Percentiles rank a stretch among this genome's conserved stretches.
Evolutionary conservation across 1,284 basidiomycete genomes (phyloP).

Genomic region (Grifola frondosa): DNA sequence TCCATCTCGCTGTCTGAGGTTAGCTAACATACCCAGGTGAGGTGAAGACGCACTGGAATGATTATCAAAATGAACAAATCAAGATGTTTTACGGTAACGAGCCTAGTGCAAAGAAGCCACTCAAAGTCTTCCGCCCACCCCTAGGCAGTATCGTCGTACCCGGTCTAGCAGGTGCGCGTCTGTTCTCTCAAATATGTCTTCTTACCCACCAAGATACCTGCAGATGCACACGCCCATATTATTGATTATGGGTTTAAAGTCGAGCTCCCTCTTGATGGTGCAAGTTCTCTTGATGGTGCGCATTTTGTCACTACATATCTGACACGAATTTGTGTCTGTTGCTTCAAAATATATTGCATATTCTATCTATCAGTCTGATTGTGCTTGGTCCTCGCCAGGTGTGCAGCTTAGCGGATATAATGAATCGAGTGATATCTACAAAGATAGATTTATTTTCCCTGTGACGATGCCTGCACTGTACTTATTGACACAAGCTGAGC

Average conservation of each 20-base stretch:
- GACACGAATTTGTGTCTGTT: background rate
- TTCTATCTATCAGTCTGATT: too few relatives aligned
- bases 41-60: constrained; percentile 28
- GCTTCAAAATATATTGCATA: background rate
- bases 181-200: background rate
- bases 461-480: background rate
- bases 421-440: too few relatives aligned
- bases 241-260: constrained; percentile 69
- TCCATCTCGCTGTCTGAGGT: constrained; percentile 6
- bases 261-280: constrained; percentile 61
- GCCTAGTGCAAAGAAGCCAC: constrained; percentile 31
- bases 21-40: constrained; percentile 19
- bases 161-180: constrained; percentile 58
- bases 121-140: constrained; percentile 44
- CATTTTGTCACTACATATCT: background rate
- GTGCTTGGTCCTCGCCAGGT: too few relatives aligned
- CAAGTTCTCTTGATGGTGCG: constrained; percentile 59
- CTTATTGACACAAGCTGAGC: background rate
- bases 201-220: background rate
- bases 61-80: constrained; percentile 28
- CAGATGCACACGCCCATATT: constrained; percentile 83
- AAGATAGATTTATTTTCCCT: too few relatives aligned
- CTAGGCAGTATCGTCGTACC: constrained; percentile 59
- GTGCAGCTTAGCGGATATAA: too few relatives aligned
- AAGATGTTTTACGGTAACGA: constrained; percentile 32